phyloP scores from a whole-genome alignment of 805 yeast species.

The Sugiyamaella smithiae region DNA sequence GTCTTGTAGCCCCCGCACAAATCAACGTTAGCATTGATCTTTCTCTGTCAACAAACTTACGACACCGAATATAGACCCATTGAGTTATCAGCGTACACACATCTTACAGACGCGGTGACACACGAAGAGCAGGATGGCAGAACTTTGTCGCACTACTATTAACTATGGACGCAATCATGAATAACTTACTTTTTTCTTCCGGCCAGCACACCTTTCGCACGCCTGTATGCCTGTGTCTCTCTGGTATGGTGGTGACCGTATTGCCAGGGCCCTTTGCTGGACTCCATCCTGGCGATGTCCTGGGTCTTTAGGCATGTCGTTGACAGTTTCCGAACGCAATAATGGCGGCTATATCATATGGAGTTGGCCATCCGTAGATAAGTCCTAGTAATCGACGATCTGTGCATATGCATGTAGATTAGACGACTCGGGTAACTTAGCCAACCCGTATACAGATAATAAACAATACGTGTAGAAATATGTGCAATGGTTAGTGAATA shows the following conservation, averaged over 20 bases:
- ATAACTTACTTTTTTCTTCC: conserved; percentile 23
- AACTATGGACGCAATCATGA: no score
- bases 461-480: no score
- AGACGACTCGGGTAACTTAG: no score
- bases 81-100: conserved; percentile 17
- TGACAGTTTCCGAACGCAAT: no score
- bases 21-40: not conserved
- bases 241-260: no score
- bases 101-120: conserved; percentile 2
- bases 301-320: not conserved
- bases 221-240: conserved; percentile 19
- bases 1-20: conserved; percentile 17
- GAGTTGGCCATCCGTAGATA: not conserved
- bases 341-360: not conserved
- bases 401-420: no score
- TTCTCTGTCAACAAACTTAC: conserved; percentile 6
- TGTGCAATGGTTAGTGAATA: no score
- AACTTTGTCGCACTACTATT: conserved; percentile 22
- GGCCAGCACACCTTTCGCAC: conserved; percentile 22
- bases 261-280: no score
- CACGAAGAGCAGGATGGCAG: conserved; percentile 22
- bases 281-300: not conserved
- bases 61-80: conserved; percentile 18
- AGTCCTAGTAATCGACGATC: no score
- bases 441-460: no score